Evolutionary conservation across 2,329 filamentous ascomycete species (phyloP).

Genomic region (Trichoderma polysporum): DNA sequence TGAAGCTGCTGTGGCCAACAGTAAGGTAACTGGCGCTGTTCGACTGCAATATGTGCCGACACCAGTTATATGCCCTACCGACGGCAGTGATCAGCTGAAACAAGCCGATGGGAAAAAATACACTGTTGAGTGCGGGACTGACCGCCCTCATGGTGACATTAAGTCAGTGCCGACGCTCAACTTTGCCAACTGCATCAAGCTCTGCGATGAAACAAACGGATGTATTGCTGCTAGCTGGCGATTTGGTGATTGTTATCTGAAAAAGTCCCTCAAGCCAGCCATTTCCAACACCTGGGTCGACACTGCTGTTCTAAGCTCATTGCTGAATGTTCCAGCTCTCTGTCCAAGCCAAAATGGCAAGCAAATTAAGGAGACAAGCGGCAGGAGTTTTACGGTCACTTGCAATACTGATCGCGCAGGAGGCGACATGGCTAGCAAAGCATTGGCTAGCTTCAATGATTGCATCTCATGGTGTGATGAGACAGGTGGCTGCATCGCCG

Average conservation of each 20-base stretch:
- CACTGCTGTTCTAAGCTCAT: constrained; percentile 1
- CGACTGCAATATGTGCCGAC: neutral
- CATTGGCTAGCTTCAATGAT: neutral
- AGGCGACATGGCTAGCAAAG: neutral
- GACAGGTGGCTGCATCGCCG: neutral
- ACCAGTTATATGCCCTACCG: neutral
- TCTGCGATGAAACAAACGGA: neutral
- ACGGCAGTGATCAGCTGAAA: neutral
- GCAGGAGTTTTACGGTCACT: neutral
- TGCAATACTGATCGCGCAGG: neutral
- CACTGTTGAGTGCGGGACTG: neutral
- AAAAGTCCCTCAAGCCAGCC: neutral
- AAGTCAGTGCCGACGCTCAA: neutral
- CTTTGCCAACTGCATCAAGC: constrained; percentile 6
- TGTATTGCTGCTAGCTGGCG: constrained; percentile 4
- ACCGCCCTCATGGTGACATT: neutral
- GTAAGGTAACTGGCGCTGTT: neutral
- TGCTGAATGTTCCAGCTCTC: neutral
- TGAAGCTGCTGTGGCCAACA: neutral
- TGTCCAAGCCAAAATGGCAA: neutral
- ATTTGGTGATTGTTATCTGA: neutral
- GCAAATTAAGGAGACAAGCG: neutral
- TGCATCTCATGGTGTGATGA: constrained; percentile 7
- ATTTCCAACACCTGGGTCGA: neutral
- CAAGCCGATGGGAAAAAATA: neutral